Evolutionary conservation across 129 eudicot genomes (phyloP), one percentile per base, ranked within the genome.

Genomic region (Pseudognaphalium luteoalbum): DNA sequence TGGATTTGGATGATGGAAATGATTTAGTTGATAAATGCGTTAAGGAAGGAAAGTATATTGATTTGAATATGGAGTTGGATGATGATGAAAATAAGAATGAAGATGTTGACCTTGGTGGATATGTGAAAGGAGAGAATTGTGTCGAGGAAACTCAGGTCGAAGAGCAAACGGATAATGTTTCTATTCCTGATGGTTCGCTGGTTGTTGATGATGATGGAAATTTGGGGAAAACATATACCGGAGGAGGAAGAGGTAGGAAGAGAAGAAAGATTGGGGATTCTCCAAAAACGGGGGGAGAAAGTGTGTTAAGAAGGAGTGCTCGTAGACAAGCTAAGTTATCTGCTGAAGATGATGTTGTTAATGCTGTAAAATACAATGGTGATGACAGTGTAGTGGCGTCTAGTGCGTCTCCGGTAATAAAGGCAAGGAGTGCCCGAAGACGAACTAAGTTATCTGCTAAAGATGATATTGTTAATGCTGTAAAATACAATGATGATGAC

Each of bases 301-400:
- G 88, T 5, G 90, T 77, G 61, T 78, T 94, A 85, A 89, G 98
- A 76, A 89, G 98, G 78, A 94, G 98, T 84, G 82, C 88, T 70
- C 87, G 98, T 30, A 88, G 90, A 79, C 78, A 41, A 58, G 78
- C 84, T n/a, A 52, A 68, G 20, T 37, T 72, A 37, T 76, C 84
- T 51, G 80, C 33, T 58, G 80, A 82, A 70, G 82, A 50, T 57
- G 78, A 76, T 69, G 87, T 32, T 11, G 15, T 65, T 2, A 72
- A 66, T 66, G 73, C 62, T 3, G 34, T 65, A 50, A 80, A 5
- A 59, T 68, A 65, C 47, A 88, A 85, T 62, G 74, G 16, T 65
- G 63, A n/a, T 64, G 76, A 78, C 6, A 8, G 29, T 19, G 85
- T n/a, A 15, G 73, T 76, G 19, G 74, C 42, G 64, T 44, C 79